A percentile compares a stretch with the other conserved stretches of the same genome.
phyloP scores from a whole-genome alignment of 2,329 filamentous ascomycete genomes.

The Tolypocladium album region DNA sequence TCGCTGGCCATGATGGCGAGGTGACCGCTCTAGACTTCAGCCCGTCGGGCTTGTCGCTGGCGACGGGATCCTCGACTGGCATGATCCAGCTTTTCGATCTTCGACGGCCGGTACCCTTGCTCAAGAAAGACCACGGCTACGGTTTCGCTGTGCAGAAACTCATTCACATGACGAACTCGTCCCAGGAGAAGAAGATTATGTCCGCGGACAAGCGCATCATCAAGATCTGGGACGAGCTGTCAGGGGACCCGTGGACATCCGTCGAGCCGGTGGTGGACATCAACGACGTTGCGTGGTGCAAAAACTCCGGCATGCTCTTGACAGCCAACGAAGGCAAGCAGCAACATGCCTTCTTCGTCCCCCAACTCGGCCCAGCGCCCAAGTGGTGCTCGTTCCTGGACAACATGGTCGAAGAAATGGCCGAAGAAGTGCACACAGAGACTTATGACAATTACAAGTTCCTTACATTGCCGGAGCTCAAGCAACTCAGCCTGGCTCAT shows the following conservation, averaged over 20 bases:
- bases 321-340: constrained; percentile 95
- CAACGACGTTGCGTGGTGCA: constrained; percentile 88
- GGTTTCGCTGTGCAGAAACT: constrained; percentile 86
- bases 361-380: constrained; percentile 83
- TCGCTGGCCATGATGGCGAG: constrained; percentile 58
- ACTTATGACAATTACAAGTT: constrained; percentile 99
- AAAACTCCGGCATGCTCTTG: constrained; percentile 85
- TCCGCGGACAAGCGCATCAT: constrained; percentile 93
- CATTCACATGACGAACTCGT: constrained; percentile 57
- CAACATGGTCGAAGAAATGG: constrained; percentile 98
- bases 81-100: constrained; percentile 87
- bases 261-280: constrained; percentile 92
- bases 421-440: constrained; percentile 65
- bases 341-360: constrained; percentile 91
- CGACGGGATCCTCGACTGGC: constrained; percentile 78
- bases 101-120: constrained; percentile 71
- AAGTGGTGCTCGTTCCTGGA: constrained; percentile 96
- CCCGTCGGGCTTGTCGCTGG: constrained; percentile 71
- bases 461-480: constrained; percentile 77
- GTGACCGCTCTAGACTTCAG: constrained; percentile 85
- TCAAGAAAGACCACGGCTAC: constrained; percentile 94
- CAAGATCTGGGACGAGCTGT: constrained; percentile 84
- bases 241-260: constrained; percentile 85
- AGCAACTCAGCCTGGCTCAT: constrained; percentile 75
- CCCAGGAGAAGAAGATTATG: constrained; percentile 75